Conservation (phyloP, 345 rosid genomes). For the Mangifera indica region DNA sequence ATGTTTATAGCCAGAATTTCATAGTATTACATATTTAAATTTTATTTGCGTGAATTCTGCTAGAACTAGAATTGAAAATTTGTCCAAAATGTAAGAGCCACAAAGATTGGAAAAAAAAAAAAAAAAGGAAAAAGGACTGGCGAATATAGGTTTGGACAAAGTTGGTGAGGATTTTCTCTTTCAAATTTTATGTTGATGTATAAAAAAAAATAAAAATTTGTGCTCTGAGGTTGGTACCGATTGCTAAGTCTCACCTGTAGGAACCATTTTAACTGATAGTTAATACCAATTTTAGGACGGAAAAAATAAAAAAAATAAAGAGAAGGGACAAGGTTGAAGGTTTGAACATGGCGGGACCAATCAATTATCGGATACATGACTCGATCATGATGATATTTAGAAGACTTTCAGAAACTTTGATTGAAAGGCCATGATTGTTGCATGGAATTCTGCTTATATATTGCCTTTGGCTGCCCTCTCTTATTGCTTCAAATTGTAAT, state of each 20-base stretch:
- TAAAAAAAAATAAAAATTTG: neutral
- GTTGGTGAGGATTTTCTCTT: neutral
- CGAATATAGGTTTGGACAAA: neutral
- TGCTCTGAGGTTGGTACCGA: conserved; percentile 37
- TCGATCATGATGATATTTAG: conserved; percentile 63
- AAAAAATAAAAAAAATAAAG: neutral
- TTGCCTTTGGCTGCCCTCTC: conserved; percentile 36
- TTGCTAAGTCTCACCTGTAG: conserved; percentile 36
- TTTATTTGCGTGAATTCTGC: too few relatives aligned
- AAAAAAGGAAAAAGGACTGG: too few relatives aligned
- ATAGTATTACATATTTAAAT: too few relatives aligned
- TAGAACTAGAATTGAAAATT: too few relatives aligned
- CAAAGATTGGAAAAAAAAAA: neutral
- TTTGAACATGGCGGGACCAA: conserved; percentile 45
- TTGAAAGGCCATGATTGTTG: conserved; percentile 74
- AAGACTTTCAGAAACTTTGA: conserved; percentile 63
- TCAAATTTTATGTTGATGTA: neutral
- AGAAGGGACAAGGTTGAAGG: conserved; percentile 29
- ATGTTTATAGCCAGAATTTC: too few relatives aligned
- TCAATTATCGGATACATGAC: conserved; percentile 68
- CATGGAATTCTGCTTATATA: conserved; percentile 78
- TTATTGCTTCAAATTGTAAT: conserved; percentile 47
- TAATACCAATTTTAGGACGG: neutral
- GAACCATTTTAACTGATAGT: neutral
- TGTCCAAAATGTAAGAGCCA: neutral